Evolutionary conservation across 768 basidiomycete species (phyloP).

Genomic region (Leccinum obscurum): DNA sequence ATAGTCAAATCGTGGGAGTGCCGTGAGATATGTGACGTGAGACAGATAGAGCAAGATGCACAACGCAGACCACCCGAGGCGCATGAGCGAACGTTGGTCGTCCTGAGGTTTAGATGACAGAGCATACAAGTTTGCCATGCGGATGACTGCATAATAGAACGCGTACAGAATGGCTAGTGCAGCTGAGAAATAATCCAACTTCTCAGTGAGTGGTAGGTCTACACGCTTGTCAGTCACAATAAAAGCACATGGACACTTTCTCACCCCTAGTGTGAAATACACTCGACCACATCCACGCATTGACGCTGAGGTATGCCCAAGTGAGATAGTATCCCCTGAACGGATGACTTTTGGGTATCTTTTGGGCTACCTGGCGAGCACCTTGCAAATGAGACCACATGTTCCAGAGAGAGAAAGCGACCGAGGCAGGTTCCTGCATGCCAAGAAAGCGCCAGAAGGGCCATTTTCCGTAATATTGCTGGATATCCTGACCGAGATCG

Average conservation of each 20-base stretch:
- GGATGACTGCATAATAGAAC: conserved; percentile 75
- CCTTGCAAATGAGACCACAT: conserved; percentile 74
- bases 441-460: conserved; percentile 88
- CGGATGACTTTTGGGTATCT: conserved; percentile 57
- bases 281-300: conserved; percentile 91
- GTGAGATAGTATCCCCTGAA: conserved; percentile 66
- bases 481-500: conserved; percentile 42
- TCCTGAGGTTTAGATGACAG: conserved; percentile 29
- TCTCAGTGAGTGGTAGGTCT: conserved; percentile 86
- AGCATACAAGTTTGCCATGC: conserved; percentile 74
- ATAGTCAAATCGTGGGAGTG: conserved; percentile 85
- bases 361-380: conserved; percentile 43
- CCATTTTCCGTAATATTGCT: conserved; percentile 97
- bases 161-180: conserved; percentile 80
- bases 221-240: conserved; percentile 10
- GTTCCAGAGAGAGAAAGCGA: conserved; percentile 87
- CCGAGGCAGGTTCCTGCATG: conserved; percentile 93
- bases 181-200: conserved; percentile 94
- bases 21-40: conserved; percentile 78
- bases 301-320: conserved; percentile 73
- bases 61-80: conserved; percentile 45
- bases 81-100: conserved; percentile 16
- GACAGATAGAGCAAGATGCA: conserved; percentile 58
- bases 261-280: conserved; percentile 92
- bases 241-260: conserved; percentile 19